These are phyloP conservation scores for Cajanus cajan DNA, from an alignment of 306 rosid species.

Conservation along the genomic window DNA sequence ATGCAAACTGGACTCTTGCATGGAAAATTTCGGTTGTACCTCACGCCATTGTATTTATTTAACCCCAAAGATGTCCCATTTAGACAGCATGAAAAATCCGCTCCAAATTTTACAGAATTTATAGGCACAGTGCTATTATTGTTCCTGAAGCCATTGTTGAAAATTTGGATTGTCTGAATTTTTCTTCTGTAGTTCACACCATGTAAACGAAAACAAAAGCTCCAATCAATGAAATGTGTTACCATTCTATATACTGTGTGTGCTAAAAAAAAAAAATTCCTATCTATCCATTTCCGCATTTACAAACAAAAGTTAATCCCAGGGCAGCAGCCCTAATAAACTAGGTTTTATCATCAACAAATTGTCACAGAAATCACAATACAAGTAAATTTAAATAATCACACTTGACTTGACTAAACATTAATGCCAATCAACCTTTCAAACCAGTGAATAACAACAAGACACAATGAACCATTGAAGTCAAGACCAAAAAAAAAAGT, in stretches of 20 bases:
- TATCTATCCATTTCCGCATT: background rate
- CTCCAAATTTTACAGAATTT: conserved; percentile 40
- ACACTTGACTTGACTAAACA: background rate
- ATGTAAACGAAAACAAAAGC: conserved; percentile 26
- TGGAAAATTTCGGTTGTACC: background rate
- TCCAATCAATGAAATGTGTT: conserved; percentile 23
- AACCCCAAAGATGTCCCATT: conserved; percentile 39
- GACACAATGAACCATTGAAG: background rate
- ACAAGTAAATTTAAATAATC: background rate
- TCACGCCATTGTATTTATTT: conserved; percentile 19
- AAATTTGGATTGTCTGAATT: conserved; percentile 32
- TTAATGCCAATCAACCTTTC: background rate
- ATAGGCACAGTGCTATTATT: conserved; percentile 10
- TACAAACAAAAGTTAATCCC: background rate
- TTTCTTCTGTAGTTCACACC: conserved; percentile 52
- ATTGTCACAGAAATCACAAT: background rate
- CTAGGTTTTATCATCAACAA: background rate
- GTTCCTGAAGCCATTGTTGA: conserved; percentile 30
- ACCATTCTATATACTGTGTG: background rate
- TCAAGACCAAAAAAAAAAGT: background rate
- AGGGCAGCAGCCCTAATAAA: conserved; percentile 3
- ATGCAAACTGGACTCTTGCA: conserved; percentile 20
- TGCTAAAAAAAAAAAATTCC: background rate
- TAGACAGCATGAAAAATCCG: conserved; percentile 33
- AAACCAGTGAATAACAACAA: conserved; percentile 1